Base-by-base conservation (phyloP, 805 yeast species). In the Grigorovia yakushimaensis region DNA sequence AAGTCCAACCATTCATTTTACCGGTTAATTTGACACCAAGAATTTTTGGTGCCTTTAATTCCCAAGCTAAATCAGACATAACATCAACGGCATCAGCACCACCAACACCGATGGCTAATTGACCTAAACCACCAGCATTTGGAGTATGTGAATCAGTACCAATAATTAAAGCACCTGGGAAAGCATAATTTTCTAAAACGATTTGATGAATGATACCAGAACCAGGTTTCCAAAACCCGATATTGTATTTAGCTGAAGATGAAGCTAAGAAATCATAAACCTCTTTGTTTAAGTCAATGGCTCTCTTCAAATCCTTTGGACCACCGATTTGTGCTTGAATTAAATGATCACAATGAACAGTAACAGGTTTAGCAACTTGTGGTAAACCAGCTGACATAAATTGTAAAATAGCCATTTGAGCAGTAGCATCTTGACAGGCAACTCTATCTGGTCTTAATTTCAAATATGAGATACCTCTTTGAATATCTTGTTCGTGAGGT, bases 81-180 rank as follows among this genome's bases (percentile, higher is more conserved):
- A 88, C 97, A 68, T 89, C 98, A 58, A 89, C 98, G 53, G 97
- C 97, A 70, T 89, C 98, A 57, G 98, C 98, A 78, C 98, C 98
- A 77, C 97, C 98, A 58, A 91, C 97, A 79, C 97, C 98, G 59
- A 89, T 89, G 57, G 97, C 97, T 63, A 89, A 79, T 73, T 87
- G 94, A 74, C 97, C 97, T 64, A 89, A 78, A 73, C 97, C 97
- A 77, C 97, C 97, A 50, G 96, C 97, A 70, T 89, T 89, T 52
- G 97, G 97, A 59, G 97, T 89, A 73, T 89, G 97, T 33, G 96
- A 88, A 73, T 89, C 97, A 49, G 97, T 89, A 76, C 97, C 97
- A 58, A 89, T 80, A 76, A 89, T 83, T 74, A 89, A 78, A 56
- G 91, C 87, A 73, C 98, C 98, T 68, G 98, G 98, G 80, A 85